Evolutionary conservation across 257 asterid species (phyloP), one percentile per base, ranked within the genome.

Genomic region (Ballota nigra): DNA sequence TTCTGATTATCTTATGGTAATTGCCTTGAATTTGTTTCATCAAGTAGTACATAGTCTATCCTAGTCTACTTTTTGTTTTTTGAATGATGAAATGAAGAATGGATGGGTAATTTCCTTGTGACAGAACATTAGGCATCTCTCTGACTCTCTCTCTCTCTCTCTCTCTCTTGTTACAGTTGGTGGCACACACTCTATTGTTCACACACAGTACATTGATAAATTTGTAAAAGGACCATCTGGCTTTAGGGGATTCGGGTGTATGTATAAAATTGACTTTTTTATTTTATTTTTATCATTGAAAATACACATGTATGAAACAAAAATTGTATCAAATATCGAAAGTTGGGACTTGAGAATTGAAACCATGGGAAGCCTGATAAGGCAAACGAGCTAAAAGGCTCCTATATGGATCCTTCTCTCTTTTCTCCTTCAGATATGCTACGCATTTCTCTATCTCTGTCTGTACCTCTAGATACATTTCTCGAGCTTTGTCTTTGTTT

Each of bases 351-450:
- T 76, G 71, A 73, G 83, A 68, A 34, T 75, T 57, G 64, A 79
- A 79, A 55, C 92, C 92, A 71, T 87, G 80, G 24, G 18, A 59
- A 8, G 83, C 84, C 74, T 83, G 88, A 78, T 85, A 87, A 58
- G 31, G 24, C 36, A 83, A 63, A 5, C 93, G 87, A 63, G 79
- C 73, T 62, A 75, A 24, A 28, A 87, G 56, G 63, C 63, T 80
- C 77, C 88, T 75, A 51, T 85, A 85, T 4, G 87, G 86, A 75
- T 81, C 90, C 1, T 34, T 72, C 20, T 81, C 85, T 69, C 90
- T 81, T 36, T 67, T 85, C 60, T 80, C 80, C 86, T 80, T 85
- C 70, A 87, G 71, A 74, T 73, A 87, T 36, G 63, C 73, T 9
- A 85, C 78, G 78, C 80, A 69, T 62, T 76, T 75, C 68, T 80